Evolutionary conservation across 768 basidiomycete genomes (phyloP), one percentile per base, ranked within the genome.

Genomic region (Boletus reticulatus): DNA sequence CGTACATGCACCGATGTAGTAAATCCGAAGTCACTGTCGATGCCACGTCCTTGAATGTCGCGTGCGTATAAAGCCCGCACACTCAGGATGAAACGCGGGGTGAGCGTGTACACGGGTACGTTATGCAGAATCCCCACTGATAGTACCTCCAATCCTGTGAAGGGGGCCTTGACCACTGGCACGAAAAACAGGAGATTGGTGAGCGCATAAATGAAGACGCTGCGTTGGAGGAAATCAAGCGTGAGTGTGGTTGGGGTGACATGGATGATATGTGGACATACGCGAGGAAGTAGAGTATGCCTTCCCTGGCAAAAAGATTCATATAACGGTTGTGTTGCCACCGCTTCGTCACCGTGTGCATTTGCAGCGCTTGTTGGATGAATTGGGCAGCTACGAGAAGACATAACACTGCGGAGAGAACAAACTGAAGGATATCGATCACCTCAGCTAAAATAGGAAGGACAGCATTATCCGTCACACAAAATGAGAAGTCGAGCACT

Each of bases 21-120:
- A 6, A 44, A 43, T 44, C 54, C 48, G 36, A 55, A 50, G 19
- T 13, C 54, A 12, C 22, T 31, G 27, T 50, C 48, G 13, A 55
- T 29, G 19, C 8, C 7, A 7, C 10, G 6, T 17, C 32, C 37
- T 17, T 29, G 44, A 24, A n/a, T 5, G 32, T 56, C 50, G 14
- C 11, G 37, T 11, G 34, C 53, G 20, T 50, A 52, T 50, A 59
- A 37, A 46, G 22, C 46, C 11, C 57, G 54, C 42, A 56, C 4
- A 24, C 31, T 56, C 50, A 56, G 16, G 24, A 56, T 49, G 42
- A 59, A 49, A 9, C 53, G 50, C 5, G 58, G 58, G 11, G 43
- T 12, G 37, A 57, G 55, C 19, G 50, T 52, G 38, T 45, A 56
- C 38, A 52, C 42, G 3, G 58, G 58, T n/a, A 48, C 50, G 19